These are phyloP conservation scores for Sphaceloma murrayae DNA, from an alignment of 2,329 filamentous ascomycete genomes.

Conservation along the genomic window DNA sequence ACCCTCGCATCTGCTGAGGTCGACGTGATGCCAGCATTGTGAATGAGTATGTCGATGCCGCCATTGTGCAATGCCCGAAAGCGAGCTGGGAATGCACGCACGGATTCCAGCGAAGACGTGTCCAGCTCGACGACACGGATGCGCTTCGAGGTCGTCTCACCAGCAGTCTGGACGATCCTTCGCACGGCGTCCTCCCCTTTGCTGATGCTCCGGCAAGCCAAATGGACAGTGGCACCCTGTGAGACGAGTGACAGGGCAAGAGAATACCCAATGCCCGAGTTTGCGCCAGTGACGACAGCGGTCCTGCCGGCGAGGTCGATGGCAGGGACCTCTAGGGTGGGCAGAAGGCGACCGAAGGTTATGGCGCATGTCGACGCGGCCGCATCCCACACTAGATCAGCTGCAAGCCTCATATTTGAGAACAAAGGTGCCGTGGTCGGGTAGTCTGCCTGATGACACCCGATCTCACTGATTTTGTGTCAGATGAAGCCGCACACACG, in stretches of 20 bases:
- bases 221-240: conserved; percentile 10
- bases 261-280: conserved; percentile 21
- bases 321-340: background rate
- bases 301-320: conserved; percentile 17
- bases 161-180: conserved; percentile 3
- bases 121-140: conserved; percentile 15
- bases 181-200: background rate
- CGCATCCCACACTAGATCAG: background rate
- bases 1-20: conserved; percentile 12
- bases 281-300: conserved; percentile 21
- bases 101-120: conserved; percentile 17
- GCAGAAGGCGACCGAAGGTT: background rate
- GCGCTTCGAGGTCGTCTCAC: background rate
- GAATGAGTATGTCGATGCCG: conserved; percentile 26
- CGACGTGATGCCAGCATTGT: conserved; percentile 31
- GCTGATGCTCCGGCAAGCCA: background rate
- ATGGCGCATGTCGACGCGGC: background rate
- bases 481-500: too few relatives aligned
- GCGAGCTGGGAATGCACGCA: conserved; percentile 20
- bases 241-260: conserved; percentile 17
- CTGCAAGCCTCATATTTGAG: too few relatives aligned
- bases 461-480: too few relatives aligned
- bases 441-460: too few relatives aligned
- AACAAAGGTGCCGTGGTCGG: too few relatives aligned
- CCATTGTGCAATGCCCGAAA: background rate